Percentiles rank a stretch among this genome's conserved stretches.
Conservation (phyloP, 441 rosid genomes). For the Croton laevigatus region DNA sequence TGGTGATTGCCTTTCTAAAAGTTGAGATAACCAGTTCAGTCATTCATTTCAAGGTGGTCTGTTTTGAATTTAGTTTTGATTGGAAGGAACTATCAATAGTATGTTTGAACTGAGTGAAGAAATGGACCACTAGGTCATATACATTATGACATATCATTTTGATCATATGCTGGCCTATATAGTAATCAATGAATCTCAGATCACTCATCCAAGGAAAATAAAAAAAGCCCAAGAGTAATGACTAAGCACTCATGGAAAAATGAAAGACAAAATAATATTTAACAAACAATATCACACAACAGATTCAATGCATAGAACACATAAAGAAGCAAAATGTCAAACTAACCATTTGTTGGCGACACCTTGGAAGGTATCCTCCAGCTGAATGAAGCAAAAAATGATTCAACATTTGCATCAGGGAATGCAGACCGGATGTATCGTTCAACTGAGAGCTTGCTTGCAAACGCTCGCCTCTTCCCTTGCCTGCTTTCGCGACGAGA, state of each 20-base stretch:
- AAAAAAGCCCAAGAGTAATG: background rate
- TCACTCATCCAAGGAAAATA: background rate
- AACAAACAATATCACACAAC: slow-evolving; percentile 8
- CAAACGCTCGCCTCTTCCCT: slow-evolving; percentile 35
- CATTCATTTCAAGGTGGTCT: background rate
- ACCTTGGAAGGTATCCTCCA: slow-evolving; percentile 58
- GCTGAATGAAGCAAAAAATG: slow-evolving; percentile 74
- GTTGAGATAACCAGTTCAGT: background rate
- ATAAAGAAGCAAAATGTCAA: slow-evolving; percentile 6
- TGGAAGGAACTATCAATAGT: background rate
- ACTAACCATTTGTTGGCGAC: slow-evolving; percentile 30
- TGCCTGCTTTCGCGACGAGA: background rate
- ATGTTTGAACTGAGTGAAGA: too few species aligned
- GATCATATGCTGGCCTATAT: background rate
- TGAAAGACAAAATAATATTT: background rate
- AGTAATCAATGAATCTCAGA: background rate
- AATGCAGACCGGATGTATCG: slow-evolving; percentile 38
- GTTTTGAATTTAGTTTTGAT: background rate
- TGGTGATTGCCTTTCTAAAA: background rate
- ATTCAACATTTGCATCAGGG: slow-evolving; percentile 54
- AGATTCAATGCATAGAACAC: slow-evolving; percentile 5
- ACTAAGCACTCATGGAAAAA: background rate
- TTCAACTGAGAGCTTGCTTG: slow-evolving; percentile 62
- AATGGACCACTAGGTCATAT: background rate
- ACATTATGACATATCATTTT: background rate